Evolutionary conservation across 139 green algal genomes (phyloP).

Genomic region (Yamagishiella unicocca): DNA sequence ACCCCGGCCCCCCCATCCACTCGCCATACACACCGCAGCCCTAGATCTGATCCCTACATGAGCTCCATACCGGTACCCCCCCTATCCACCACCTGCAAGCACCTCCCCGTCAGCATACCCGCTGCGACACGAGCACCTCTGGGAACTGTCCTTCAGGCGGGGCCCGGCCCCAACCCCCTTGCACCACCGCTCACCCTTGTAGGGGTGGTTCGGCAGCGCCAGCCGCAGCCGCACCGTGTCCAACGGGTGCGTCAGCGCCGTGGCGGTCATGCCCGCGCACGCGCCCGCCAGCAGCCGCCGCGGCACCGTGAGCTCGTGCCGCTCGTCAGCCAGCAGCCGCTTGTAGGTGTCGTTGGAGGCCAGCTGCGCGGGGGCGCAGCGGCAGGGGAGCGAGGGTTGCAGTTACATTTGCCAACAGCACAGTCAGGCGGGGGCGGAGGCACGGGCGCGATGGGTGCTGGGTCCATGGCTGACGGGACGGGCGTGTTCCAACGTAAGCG

Average conservation of each 20-base stretch:
- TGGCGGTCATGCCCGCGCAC: slow-evolving; percentile 95
- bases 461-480: too few species aligned
- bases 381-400: background rate
- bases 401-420: background rate
- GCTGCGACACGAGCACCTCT: background rate
- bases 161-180: background rate
- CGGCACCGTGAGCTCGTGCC: slow-evolving; percentile 79
- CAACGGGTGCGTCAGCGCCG: slow-evolving; percentile 94
- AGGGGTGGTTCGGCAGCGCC: slow-evolving; percentile 85
- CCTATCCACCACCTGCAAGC: background rate
- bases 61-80: too few species aligned
- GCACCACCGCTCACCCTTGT: slow-evolving; percentile 66
- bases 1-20: too few species aligned
- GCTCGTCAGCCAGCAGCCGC: slow-evolving; percentile 70
- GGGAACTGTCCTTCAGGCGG: too few species aligned
- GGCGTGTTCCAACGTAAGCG: too few species aligned
- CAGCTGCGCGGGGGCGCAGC: slow-evolving; percentile 59
- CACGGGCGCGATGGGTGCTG: background rate
- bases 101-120: background rate
- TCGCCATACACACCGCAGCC: too few species aligned
- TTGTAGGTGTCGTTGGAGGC: slow-evolving; percentile 90
- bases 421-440: background rate
- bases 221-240: slow-evolving; percentile 91
- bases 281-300: slow-evolving; percentile 84
- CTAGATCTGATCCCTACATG: too few species aligned